Evolutionary conservation across 805 yeast genomes (phyloP), one percentile per base, ranked within the genome.

Genomic region (Ogataea degrootiae): DNA sequence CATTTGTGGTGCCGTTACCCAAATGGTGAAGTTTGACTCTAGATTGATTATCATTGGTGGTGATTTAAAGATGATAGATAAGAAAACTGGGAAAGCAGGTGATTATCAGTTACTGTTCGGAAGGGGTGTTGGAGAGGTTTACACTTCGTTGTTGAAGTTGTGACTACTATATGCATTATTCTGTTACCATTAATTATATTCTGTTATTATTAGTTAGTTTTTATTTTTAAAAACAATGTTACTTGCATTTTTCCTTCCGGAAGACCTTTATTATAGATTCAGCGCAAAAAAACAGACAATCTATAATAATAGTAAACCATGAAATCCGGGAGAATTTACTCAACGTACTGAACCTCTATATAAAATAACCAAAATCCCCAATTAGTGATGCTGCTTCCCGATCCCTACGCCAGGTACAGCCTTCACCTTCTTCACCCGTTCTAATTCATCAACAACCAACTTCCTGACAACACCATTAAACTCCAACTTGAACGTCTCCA

Each of bases 11-110:
- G 43, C 47, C 14, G 50, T 54, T n/a, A 40, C 47, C 1, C 52
- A 51, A 16, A 50, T 52, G 6, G 41, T 55, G 4, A 44, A 48
- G 41, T 34, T 57, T 31, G 61, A 58, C 39, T 57, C 62, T n/a
- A 55, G 51, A 38, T 26, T 59, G 44, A 44, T 58, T 26, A 5
- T 56, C 6, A 6, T 52, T n/a, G 57, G 60, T 12, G 60, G 61
- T n/a, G 62, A 58, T 37, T 15, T 46, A 22, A 50, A 48, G n/a
- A 23, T 41, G 7, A 5, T 53, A 14, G 52, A 46, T 26, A n/a
- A 22, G 6, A 33, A 42, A 14, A 40, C 43, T 19, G n/a, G 22
- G 15, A 45, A 47, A 33, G 34, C 41, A 33, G 44, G 34, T 7
- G 37, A 22, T 5, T 19, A 37, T 12, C 55, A 48, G 23, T 39